Evolutionary conservation across 2,329 filamentous ascomycete genomes (phyloP), one percentile per base, ranked within the genome.

Genomic region (Fusarium falciforme): DNA sequence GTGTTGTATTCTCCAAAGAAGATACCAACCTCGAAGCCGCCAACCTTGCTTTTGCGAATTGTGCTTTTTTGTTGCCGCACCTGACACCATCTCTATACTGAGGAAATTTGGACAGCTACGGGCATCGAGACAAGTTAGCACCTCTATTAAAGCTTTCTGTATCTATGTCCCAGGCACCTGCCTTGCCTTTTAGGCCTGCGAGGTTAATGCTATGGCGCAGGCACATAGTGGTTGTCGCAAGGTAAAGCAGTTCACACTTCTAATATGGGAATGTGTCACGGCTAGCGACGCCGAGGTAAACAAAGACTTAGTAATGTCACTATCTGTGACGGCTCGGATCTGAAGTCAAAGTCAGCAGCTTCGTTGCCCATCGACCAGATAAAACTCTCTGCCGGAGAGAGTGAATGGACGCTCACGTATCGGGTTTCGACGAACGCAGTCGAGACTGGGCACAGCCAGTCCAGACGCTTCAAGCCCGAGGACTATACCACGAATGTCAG

Each of bases 181-280:
- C 2, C 4, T 40, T n/a, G 1, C 17, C 17, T n/a, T 2, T n/a
- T 0, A 9, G 8, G 36, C 17, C 8, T n/a, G 8, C n/a, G 8
- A 38, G 36, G 17, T 8, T 38, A 17, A 38, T 38, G 8, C 8
- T n/a, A 5, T 38, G 36, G 5, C 4, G 7, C 5, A 38, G 16
- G 36, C 36, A 38, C 17, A 8, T 20, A 11, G 10, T 42, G n/a
- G 11, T 22, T 42, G 40, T 22, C 10, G n/a, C 20, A 20, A 16
- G n/a, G 5, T 20, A 42, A 8, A 42, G 17, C 38, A 20, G 38
- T 20, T 12, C 38, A 5, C 38, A 42, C 9, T 42, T 42, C 1
- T 6, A 42, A 20, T 10, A 9, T 20, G 4, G 9, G 38, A 42
- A 4, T 20, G 38, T 42, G n/a, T 42, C 40, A 22, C 40, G 40